Percentiles rank a stretch among this genome's conserved stretches.
These are phyloP conservation scores for Ceratocystis diversiconidia DNA, from an alignment of 2,329 filamentous ascomycete genomes.

Conservation along the genomic window DNA sequence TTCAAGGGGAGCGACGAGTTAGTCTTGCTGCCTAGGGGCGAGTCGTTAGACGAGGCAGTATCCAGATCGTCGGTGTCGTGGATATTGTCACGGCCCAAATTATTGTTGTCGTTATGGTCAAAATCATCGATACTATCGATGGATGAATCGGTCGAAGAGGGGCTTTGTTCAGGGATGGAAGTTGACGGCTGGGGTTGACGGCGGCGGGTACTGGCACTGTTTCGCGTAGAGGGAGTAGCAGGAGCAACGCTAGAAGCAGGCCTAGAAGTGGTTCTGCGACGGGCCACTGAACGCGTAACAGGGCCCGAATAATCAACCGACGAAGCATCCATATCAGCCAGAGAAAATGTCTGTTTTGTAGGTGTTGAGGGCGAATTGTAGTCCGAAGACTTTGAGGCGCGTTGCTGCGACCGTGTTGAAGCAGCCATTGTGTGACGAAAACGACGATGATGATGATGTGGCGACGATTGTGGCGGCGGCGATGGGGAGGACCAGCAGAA, in stretches of 20 bases:
- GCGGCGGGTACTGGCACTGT: slow-evolving; percentile 3
- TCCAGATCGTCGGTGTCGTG: slow-evolving; percentile 4
- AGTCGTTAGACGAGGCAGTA: slow-evolving; percentile 12
- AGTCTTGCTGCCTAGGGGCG: slow-evolving; percentile 7
- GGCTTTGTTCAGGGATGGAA: slow-evolving; percentile 7
- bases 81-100: not conserved
- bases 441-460: not conserved
- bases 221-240: not conserved
- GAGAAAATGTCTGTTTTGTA: slow-evolving; percentile 9
- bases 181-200: not conserved
- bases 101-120: slow-evolving; percentile 7
- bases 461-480: not conserved
- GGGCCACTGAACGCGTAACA: slow-evolving; percentile 58
- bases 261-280: slow-evolving; percentile 27
- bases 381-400: slow-evolving; percentile 7
- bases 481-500: not conserved
- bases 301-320: slow-evolving; percentile 47
- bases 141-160: slow-evolving; percentile 13
- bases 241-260: slow-evolving; percentile 8
- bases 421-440: slow-evolving; percentile 11
- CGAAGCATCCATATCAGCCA: not conserved
- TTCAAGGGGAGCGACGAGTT: not conserved
- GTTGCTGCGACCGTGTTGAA: slow-evolving; percentile 13
- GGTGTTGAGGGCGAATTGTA: slow-evolving; percentile 10
- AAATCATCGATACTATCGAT: slow-evolving; percentile 12